Percentiles rank a stretch among this genome's conserved stretches.
phyloP scores from a whole-genome alignment of 768 basidiomycete genomes.

The Kwoniella heveanensis region DNA sequence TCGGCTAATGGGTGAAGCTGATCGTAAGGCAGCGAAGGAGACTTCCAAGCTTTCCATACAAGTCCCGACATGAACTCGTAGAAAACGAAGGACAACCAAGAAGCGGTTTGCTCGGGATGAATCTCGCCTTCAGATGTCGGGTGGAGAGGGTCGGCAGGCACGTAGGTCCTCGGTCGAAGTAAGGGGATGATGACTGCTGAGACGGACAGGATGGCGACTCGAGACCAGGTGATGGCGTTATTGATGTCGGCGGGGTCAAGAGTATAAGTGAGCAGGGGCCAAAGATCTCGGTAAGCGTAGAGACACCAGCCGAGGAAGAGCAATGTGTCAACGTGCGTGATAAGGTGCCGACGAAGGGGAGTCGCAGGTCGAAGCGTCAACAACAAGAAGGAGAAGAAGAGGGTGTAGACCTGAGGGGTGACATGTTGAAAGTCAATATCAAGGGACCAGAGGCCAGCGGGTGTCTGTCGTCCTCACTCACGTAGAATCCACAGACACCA shows the following conservation, averaged over 20 bases:
- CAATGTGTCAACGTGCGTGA: constrained; percentile 61
- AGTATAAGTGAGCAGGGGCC: constrained; percentile 65
- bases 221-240: constrained; percentile 61
- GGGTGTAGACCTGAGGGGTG: constrained; percentile 58
- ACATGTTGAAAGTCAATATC: neutral
- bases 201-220: constrained; percentile 60
- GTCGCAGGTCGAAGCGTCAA: constrained; percentile 57
- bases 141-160: constrained; percentile 62
- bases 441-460: too few relatives aligned
- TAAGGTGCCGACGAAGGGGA: constrained; percentile 57
- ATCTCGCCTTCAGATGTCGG: constrained; percentile 35
- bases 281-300: constrained; percentile 64
- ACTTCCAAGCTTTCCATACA: constrained; percentile 51
- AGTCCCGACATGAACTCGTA: constrained; percentile 64
- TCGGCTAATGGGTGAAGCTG: constrained; percentile 61
- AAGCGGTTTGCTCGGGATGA: constrained; percentile 63
- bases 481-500: constrained; percentile 55
- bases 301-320: constrained; percentile 61
- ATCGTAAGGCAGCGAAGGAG: constrained; percentile 52
- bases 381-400: constrained; percentile 59
- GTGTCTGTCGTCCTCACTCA: too few relatives aligned
- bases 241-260: constrained; percentile 60
- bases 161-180: constrained; percentile 63
- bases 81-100: constrained; percentile 58
- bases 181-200: constrained; percentile 63